phyloP scores from a whole-genome alignment of 2,329 filamentous ascomycete species.

The Lachnellula hyalina region DNA sequence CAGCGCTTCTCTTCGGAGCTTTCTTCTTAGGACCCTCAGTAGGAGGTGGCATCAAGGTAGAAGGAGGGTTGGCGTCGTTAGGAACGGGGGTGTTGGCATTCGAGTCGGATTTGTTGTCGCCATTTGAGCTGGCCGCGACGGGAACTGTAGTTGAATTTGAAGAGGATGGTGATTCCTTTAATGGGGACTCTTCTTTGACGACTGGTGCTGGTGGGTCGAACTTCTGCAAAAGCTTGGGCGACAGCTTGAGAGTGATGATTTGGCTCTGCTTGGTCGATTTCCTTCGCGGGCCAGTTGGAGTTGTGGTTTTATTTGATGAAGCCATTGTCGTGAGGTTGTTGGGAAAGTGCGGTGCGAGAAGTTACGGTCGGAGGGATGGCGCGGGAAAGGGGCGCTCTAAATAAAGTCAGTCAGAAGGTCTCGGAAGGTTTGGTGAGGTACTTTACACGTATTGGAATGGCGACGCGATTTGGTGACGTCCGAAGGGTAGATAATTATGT shows the following conservation, averaged over 20 bases:
- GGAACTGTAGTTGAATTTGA: constrained; percentile 32
- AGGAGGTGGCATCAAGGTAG: constrained; percentile 53
- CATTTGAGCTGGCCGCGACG: constrained; percentile 38
- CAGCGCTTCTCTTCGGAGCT: constrained; percentile 63
- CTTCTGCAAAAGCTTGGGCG: constrained; percentile 45
- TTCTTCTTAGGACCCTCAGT: constrained; percentile 67
- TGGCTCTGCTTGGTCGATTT: constrained; percentile 31
- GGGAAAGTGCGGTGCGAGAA: constrained; percentile 1
- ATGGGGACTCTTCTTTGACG: constrained; percentile 38
- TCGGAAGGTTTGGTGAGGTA: neutral
- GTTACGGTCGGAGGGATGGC: neutral
- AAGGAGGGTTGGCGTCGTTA: constrained; percentile 49
- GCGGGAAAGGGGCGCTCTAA: neutral
- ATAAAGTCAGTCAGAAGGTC: neutral
- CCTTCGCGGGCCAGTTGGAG: constrained; percentile 17
- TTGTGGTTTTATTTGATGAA: constrained; percentile 19
- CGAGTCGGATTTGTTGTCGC: constrained; percentile 54
- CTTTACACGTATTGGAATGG: neutral
- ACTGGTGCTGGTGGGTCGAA: constrained; percentile 40
- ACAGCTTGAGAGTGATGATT: constrained; percentile 49
- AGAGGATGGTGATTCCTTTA: constrained; percentile 36
- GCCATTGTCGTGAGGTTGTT: constrained; percentile 19
- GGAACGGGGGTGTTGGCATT: constrained; percentile 54
- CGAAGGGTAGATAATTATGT: neutral
- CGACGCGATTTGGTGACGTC: neutral